A percentile compares a stretch with the other conserved stretches of the same genome.
These are phyloP conservation scores for Paxillus involutus DNA, from an alignment of 768 basidiomycete genomes.

Conservation along the genomic window DNA sequence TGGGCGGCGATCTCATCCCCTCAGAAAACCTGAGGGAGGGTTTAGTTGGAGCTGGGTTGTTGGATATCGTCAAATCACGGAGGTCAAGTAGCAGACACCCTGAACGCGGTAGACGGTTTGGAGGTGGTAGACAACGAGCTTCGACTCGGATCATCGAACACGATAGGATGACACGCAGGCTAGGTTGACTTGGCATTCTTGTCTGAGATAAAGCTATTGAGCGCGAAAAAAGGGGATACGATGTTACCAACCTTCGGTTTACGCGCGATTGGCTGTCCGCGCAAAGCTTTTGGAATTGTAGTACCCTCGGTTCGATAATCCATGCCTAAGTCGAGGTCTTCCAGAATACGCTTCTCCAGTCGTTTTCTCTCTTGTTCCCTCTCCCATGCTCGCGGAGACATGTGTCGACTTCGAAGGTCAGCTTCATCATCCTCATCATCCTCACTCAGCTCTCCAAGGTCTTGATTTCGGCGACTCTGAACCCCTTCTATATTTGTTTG, in stretches of 20 bases:
- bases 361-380: slow-evolving; percentile 40
- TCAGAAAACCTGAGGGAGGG: slow-evolving; percentile 30
- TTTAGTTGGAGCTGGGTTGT: slow-evolving; percentile 20
- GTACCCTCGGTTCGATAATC: slow-evolving; percentile 37
- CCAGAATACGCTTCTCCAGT: slow-evolving; percentile 52
- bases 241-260: slow-evolving; percentile 17
- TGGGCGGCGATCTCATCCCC: slow-evolving; percentile 5
- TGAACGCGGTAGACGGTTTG: slow-evolving; percentile 49
- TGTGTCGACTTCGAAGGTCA: slow-evolving; percentile 26
- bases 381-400: slow-evolving; percentile 14
- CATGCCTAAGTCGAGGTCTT: slow-evolving; percentile 56
- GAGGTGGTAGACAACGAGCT: slow-evolving; percentile 64
- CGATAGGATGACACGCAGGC: slow-evolving; percentile 34
- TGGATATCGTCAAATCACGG: slow-evolving; percentile 46
- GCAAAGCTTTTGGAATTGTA: slow-evolving; percentile 6
- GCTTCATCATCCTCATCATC: slow-evolving; percentile 13
- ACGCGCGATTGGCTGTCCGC: slow-evolving; percentile 1
- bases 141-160: slow-evolving; percentile 66
- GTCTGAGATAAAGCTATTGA: slow-evolving; percentile 13
- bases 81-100: slow-evolving; percentile 69
- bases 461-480: neutral
- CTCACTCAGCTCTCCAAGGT: slow-evolving; percentile 4
- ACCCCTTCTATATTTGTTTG: neutral
- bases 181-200: slow-evolving; percentile 1
- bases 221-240: neutral